Evolutionary conservation across 805 yeast genomes (phyloP).

Genomic region (Wickerhamomyces alni): DNA sequence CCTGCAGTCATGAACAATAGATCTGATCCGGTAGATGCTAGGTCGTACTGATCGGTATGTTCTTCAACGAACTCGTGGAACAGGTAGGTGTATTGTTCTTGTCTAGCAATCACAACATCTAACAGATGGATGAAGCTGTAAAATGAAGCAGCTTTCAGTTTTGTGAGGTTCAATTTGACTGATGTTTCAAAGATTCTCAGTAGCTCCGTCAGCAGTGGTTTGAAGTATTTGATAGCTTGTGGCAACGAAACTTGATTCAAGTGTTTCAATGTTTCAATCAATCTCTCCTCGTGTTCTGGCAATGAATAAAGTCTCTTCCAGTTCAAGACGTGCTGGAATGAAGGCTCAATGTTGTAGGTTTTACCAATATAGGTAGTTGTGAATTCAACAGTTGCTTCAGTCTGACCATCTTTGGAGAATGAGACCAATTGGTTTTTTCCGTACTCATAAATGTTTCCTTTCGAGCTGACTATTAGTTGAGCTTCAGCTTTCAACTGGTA

Average conservation of each 20-base stretch:
- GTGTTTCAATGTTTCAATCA: constrained; percentile 40
- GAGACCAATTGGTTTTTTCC: constrained; percentile 41
- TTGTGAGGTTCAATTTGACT: constrained; percentile 15
- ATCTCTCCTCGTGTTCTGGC: constrained; percentile 37
- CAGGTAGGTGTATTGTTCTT: constrained; percentile 54
- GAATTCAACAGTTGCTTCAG: constrained; percentile 45
- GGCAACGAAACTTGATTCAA: constrained; percentile 49
- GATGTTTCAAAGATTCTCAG: constrained; percentile 29
- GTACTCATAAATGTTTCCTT: constrained; percentile 42
- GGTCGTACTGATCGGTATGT: constrained; percentile 18
- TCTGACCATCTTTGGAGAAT: constrained; percentile 31
- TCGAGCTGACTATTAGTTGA: constrained; percentile 41
- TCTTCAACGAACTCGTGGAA: constrained; percentile 43
- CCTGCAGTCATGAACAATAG: constrained; percentile 40
- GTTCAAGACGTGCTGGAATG: constrained; percentile 48
- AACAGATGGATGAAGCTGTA: constrained; percentile 54
- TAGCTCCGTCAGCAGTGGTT: constrained; percentile 41
- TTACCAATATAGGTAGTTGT: constrained; percentile 66
- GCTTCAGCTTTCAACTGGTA: constrained; percentile 60
- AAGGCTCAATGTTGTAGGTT: constrained; percentile 49
- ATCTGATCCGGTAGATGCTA: constrained; percentile 48
- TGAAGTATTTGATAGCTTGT: constrained; percentile 54
- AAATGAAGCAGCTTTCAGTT: constrained; percentile 35
- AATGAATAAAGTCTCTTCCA: constrained; percentile 37
- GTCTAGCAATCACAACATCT: constrained; percentile 59